Conservation (phyloP, 495 filamentous ascomycete genomes). For the Xylaria palmicola region DNA sequence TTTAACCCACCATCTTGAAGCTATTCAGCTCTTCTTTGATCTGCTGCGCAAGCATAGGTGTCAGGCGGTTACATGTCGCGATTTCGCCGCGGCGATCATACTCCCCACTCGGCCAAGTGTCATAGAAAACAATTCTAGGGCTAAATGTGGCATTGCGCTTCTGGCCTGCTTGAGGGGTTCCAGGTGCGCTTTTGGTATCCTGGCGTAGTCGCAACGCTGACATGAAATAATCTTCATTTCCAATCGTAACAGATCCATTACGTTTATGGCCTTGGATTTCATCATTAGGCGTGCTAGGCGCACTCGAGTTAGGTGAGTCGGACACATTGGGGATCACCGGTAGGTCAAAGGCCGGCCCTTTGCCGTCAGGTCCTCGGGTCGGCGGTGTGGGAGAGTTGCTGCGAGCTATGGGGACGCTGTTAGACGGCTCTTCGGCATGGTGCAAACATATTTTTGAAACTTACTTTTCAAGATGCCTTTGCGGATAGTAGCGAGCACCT, state of each 20-base stretch:
- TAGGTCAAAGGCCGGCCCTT: constrained; percentile 49
- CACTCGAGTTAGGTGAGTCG: constrained; percentile 78
- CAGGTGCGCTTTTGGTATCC: constrained; percentile 73
- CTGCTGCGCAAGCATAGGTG: constrained; percentile 95
- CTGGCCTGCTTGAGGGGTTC: constrained; percentile 63
- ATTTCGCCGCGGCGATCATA: constrained; percentile 96
- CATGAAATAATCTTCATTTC: constrained; percentile 85
- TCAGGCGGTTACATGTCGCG: constrained; percentile 96
- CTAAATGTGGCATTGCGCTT: constrained; percentile 85
- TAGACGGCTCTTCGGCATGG: background rate
- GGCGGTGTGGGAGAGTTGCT: constrained; percentile 69
- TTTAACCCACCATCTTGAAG: constrained; percentile 89
- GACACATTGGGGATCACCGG: constrained; percentile 57
- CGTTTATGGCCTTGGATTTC: constrained; percentile 63
- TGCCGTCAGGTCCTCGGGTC: constrained; percentile 53
- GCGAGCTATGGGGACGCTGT: constrained; percentile 30
- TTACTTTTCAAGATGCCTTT: constrained; percentile 95
- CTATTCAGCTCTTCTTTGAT: constrained; percentile 99
- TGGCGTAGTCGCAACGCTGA: constrained; percentile 65
- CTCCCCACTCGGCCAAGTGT: constrained; percentile 92
- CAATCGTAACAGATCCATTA: constrained; percentile 66
- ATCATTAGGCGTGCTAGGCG: constrained; percentile 78
- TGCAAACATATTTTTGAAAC: constrained; percentile 30
- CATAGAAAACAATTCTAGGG: constrained; percentile 89
- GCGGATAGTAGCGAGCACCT: constrained; percentile 83